Conservation (phyloP, 1,139 yeast genomes). For the Suhomyces taliae region DNA sequence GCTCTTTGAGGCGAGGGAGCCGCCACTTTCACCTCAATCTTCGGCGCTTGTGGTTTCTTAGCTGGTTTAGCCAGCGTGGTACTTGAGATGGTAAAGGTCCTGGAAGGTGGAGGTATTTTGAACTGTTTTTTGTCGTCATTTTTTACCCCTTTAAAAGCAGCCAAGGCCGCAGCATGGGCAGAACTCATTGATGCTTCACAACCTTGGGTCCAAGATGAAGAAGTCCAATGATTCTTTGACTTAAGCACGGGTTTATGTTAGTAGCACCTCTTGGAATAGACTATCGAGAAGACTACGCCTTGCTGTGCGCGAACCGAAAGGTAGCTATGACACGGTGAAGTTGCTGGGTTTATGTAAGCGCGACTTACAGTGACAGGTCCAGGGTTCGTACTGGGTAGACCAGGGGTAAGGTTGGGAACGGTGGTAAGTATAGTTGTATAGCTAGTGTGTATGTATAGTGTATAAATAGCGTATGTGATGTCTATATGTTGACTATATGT, state of each 20-base stretch:
- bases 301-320: neutral
- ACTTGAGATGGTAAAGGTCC: constrained; percentile 1
- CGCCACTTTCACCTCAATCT: constrained; percentile 6
- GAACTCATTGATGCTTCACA: constrained; percentile 7
- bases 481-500: no score
- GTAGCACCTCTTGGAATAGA: no score
- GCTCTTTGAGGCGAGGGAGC: constrained; percentile 2
- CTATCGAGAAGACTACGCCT: neutral
- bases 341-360: neutral
- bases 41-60: constrained; percentile 1
- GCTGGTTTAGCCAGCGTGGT: neutral
- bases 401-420: no score
- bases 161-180: constrained; percentile 24
- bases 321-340: neutral
- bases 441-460: no score
- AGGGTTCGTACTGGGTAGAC: neutral
- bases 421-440: no score
- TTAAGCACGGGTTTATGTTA: no score
- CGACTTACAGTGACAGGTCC: neutral
- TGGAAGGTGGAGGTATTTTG: constrained; percentile 6
- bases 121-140: constrained; percentile 10
- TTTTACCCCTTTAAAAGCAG: constrained; percentile 20
- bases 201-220: neutral
- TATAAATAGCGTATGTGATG: no score
- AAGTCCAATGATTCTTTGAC: neutral